Evolutionary conservation across 164 flowering plant species (phyloP), one percentile per base, ranked within the genome.

Genomic region (Vitis riparia): DNA sequence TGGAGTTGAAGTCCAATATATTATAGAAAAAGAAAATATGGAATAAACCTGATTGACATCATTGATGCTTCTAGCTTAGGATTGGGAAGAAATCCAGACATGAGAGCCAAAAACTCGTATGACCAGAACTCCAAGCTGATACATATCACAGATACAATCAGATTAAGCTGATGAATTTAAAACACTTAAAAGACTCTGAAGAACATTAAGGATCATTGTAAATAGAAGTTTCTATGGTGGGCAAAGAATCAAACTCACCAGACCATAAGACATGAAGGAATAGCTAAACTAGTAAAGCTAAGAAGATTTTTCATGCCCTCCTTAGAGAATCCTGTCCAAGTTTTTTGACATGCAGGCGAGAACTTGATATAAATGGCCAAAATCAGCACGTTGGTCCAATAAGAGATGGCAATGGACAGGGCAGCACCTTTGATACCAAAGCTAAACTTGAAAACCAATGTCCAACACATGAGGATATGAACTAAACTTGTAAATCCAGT

Each of bases 211-310:
- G 27, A 23, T 23, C 27, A 23, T 23, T 23, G 27, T 23, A 23
- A 23, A 23, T 23, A 23, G 27, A 23, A 23, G 27, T 23, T 23
- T 23, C 27, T 1, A 23, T 23, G 27, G 27, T 23, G 27, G 27
- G 27, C 27, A 23, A 23, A 23, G 27, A 37, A 11, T 10, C 23
- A 53, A 55, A 66, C 71, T 68, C 7, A 78, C 81, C 81, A 71
- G 56, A 78, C 63, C 81, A 78, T 78, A 16, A 78, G 61, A 23
- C 76, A 71, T 59, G 76, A 75, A 60, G 81, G 81, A 3, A 78
- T 16, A 2, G 52, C 78, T 37, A 75, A 44, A n/a, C 11, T 55
- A 9, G 75, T 29, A 52, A 78, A 78, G 8, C 7, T 11, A 32
- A 37, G 51, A 30, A 75, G 47, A 55, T 73, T 57, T 30, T 53